Conservation (phyloP, 345 rosid species). For the Eucalyptus sp. region DNA sequence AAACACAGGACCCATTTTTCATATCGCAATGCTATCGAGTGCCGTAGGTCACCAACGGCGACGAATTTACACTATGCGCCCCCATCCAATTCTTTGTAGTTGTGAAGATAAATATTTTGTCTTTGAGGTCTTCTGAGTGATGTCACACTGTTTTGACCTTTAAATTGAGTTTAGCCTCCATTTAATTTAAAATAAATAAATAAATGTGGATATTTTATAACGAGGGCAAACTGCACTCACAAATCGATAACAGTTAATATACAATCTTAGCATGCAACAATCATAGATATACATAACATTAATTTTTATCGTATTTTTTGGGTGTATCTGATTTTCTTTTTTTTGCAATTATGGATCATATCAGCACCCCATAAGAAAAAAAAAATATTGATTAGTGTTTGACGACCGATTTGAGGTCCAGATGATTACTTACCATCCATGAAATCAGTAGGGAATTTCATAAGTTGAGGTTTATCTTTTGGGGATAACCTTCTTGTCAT, state of each 20-base stretch:
- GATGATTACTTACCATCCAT: not conserved
- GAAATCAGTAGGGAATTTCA: not conserved
- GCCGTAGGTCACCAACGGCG: not conserved
- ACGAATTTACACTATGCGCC: not conserved
- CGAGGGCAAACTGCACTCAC: not conserved
- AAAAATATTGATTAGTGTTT: not conserved
- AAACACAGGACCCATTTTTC: not conserved
- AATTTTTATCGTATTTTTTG: not conserved
- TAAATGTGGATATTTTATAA: not conserved
- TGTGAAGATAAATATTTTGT: not conserved
- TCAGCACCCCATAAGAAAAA: not conserved
- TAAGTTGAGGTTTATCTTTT: not conserved
- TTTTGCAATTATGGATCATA: not conserved
- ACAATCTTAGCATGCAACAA: not conserved
- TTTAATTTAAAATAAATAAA: not conserved
- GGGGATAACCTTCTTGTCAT: not conserved
- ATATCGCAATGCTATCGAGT: not conserved
- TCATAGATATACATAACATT: not conserved
- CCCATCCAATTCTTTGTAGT: not conserved
- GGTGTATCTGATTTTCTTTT: not conserved
- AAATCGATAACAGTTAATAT: not conserved
- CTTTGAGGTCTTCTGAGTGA: not conserved
- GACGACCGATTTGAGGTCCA: not conserved
- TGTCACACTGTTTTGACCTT: not conserved
- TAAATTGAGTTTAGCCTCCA: not conserved